Conservation (phyloP, 768 basidiomycete genomes). For the Infundibulicybe gibba region DNA sequence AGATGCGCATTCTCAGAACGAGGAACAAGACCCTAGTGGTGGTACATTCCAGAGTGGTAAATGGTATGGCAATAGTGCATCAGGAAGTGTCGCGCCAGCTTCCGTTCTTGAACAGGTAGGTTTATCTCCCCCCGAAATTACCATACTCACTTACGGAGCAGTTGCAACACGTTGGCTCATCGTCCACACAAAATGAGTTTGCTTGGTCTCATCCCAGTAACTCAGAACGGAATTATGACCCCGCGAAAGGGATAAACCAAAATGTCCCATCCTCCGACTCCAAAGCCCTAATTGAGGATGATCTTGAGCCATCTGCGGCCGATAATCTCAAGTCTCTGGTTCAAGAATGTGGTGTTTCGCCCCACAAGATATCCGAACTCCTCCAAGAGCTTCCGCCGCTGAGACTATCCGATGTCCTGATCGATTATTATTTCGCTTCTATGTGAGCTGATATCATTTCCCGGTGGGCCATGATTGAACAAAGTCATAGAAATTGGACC, state of each 20-base stretch:
- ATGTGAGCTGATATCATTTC: slow-evolving; percentile 40
- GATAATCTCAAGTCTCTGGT: slow-evolving; percentile 85
- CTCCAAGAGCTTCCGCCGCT: slow-evolving; percentile 84
- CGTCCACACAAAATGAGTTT: slow-evolving; percentile 7
- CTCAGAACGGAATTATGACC: slow-evolving; percentile 9
- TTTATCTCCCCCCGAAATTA: neutral
- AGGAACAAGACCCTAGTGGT: slow-evolving; percentile 72
- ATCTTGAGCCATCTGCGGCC: slow-evolving; percentile 54
- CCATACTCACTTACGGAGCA: neutral
- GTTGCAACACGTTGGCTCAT: slow-evolving; percentile 23
- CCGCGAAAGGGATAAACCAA: slow-evolving; percentile 1
- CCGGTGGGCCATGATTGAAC: slow-evolving; percentile 2
- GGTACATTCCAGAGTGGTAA: slow-evolving; percentile 81
- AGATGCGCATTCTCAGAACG: slow-evolving; percentile 66
- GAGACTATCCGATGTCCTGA: slow-evolving; percentile 67
- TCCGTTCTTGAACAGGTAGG: slow-evolving; percentile 77
- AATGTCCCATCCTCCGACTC: slow-evolving; percentile 6
- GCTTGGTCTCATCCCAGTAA: slow-evolving; percentile 5
- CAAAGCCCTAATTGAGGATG: slow-evolving; percentile 32
- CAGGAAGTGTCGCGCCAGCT: slow-evolving; percentile 77
- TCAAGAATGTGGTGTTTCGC: slow-evolving; percentile 89
- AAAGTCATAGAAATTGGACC: slow-evolving; percentile 74
- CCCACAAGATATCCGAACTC: slow-evolving; percentile 87
- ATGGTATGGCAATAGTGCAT: slow-evolving; percentile 84
- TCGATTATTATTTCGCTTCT: slow-evolving; percentile 77